Evolutionary conservation across 1,284 basidiomycete species (phyloP).

Genomic region (Wallemia mellicola): DNA sequence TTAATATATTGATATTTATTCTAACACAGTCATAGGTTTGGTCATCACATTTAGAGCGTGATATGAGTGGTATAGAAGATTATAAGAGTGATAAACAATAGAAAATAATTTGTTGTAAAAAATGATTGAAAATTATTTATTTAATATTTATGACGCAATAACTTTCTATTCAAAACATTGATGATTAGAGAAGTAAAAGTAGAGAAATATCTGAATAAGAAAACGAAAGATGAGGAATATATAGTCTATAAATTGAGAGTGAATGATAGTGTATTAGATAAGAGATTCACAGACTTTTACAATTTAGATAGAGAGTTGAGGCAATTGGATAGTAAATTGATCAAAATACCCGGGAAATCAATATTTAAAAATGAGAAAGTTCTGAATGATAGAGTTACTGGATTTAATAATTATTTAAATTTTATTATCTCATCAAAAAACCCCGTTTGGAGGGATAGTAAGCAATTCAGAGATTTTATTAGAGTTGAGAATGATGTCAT

Average conservation of each 20-base stretch:
- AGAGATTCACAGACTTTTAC: not conserved
- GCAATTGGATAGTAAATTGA: not conserved
- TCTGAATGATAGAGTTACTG: not conserved
- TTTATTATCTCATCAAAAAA: not conserved
- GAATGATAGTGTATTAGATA: not conserved
- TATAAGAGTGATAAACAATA: too few species aligned
- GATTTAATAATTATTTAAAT: not conserved
- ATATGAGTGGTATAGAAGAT: not conserved
- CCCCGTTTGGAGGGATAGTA: conserved; percentile 6
- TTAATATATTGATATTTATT: too few species aligned
- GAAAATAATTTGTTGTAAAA: too few species aligned
- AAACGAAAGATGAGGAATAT: too few species aligned
- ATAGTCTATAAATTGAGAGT: not conserved
- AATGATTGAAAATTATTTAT: too few species aligned
- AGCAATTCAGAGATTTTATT: conserved; percentile 8
- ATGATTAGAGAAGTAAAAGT: too few species aligned
- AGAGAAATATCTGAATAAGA: too few species aligned
- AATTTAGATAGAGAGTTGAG: not conserved
- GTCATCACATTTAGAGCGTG: conserved; percentile 10
- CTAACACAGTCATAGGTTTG: too few species aligned
- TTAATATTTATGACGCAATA: too few species aligned
- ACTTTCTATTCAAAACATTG: too few species aligned
- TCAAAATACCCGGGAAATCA: not conserved
- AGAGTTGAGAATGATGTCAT: too few species aligned
- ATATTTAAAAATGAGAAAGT: not conserved